Conservation (phyloP, 345 rosid genomes). For the Lumnitzera littorea region DNA sequence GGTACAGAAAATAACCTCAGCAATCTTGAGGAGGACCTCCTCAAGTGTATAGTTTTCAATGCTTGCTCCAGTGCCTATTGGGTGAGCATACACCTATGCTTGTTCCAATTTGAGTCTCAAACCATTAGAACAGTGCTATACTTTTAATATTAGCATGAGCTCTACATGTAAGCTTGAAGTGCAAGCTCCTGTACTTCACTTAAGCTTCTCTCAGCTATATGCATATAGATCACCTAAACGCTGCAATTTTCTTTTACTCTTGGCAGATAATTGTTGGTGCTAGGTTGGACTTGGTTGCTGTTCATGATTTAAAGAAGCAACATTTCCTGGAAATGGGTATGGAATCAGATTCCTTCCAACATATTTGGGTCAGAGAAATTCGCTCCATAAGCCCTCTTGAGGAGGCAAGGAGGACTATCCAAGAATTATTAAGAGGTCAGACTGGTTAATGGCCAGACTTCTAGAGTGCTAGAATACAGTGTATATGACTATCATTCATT, state of each 20-base stretch:
- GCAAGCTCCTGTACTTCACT: background rate
- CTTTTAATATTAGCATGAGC: background rate
- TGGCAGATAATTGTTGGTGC: constrained; percentile 50
- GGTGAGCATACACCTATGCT: constrained; percentile 37
- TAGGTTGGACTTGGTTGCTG: constrained; percentile 33
- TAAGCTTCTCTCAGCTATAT: background rate
- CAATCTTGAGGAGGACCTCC: constrained; percentile 50
- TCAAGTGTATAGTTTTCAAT: constrained; percentile 40
- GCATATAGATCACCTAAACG: background rate
- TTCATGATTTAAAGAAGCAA: constrained; percentile 36
- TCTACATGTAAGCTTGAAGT: background rate
- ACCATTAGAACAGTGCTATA: background rate
- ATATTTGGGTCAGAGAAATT: constrained; percentile 63
- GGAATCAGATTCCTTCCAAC: constrained; percentile 29
- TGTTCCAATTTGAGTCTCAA: background rate
- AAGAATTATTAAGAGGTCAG: constrained; percentile 19
- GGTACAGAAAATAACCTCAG: constrained; percentile 38
- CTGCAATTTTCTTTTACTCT: constrained; percentile 4
- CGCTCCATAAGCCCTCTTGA: constrained; percentile 26
- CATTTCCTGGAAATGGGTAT: constrained; percentile 31
- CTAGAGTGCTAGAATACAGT: too few species aligned
- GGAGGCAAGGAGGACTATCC: constrained; percentile 46
- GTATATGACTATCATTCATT: too few species aligned
- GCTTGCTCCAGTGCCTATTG: constrained; percentile 45
- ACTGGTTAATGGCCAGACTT: too few species aligned